These are phyloP conservation scores for Vitis rotundifolia DNA, from an alignment of 164 flowering plant genomes.

Conservation along the genomic window DNA sequence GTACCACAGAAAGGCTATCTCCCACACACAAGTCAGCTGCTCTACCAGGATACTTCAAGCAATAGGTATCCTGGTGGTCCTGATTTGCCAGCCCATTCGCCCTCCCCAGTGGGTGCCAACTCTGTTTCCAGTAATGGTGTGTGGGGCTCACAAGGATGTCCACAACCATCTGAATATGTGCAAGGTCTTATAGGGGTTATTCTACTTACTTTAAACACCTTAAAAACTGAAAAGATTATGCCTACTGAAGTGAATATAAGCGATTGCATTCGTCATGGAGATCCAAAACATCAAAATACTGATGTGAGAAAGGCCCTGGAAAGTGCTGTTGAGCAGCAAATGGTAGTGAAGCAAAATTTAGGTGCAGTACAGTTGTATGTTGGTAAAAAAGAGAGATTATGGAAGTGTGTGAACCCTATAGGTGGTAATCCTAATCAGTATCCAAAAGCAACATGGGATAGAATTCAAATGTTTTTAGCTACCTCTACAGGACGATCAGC, in stretches of 20 bases:
- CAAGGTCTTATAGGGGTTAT: constrained; percentile 71
- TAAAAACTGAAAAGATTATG: constrained; percentile 65
- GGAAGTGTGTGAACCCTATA: constrained; percentile 79
- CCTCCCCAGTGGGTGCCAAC: constrained; percentile 22
- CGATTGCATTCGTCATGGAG: constrained; percentile 74
- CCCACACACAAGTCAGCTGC: constrained; percentile 14
- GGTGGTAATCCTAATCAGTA: constrained; percentile 51
- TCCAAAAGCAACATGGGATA: constrained; percentile 64
- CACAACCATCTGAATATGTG: constrained; percentile 47
- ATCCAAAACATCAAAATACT: constrained; percentile 50
- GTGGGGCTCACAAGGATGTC: constrained; percentile 49
- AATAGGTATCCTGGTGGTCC: constrained; percentile 32
- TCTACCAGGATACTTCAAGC: constrained; percentile 24
- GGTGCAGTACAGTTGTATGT: constrained; percentile 61
- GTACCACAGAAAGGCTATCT: constrained; percentile 29
- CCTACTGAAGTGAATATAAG: constrained; percentile 81
- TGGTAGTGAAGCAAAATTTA: constrained; percentile 53
- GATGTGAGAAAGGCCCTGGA: constrained; percentile 71
- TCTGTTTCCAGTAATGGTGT: constrained; percentile 23
- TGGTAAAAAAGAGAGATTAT: constrained; percentile 56
- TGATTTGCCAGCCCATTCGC: constrained; percentile 31
- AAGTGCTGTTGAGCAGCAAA: constrained; percentile 63
- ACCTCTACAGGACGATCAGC: constrained; percentile 64
- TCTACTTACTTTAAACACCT: constrained; percentile 66
- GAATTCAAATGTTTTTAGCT: constrained; percentile 51